These are phyloP conservation scores for Talaromyces amestolkiae DNA, from an alignment of 2,329 filamentous ascomycete genomes.

Conservation along the genomic window DNA sequence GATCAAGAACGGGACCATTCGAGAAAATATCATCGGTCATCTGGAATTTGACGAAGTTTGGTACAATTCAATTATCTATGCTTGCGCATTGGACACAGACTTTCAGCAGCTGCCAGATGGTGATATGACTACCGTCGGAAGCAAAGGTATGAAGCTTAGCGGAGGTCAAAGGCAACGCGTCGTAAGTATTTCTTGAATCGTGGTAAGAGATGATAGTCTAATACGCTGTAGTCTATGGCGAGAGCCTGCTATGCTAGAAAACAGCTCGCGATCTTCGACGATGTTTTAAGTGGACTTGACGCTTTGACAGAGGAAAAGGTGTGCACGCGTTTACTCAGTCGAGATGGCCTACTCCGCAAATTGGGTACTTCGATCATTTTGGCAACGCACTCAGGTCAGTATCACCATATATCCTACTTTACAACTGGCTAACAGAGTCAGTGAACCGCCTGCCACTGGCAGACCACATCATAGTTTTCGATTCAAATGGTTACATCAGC, in stretches of 20 bases:
- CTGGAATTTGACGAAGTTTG: not conserved
- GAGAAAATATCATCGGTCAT: not conserved
- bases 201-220: slow-evolving; percentile 12
- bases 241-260: slow-evolving; percentile 50
- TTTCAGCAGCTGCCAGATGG: not conserved
- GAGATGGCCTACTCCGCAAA: slow-evolving; percentile 8
- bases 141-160: slow-evolving; percentile 51
- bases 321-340: slow-evolving; percentile 9
- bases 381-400: slow-evolving; percentile 12
- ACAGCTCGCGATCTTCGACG: slow-evolving; percentile 14
- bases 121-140: slow-evolving; percentile 38
- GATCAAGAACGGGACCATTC: not conserved
- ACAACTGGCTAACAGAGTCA: slow-evolving; percentile 9
- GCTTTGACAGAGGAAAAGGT: slow-evolving; percentile 9
- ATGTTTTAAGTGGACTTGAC: slow-evolving; percentile 18
- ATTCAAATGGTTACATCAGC: slow-evolving; percentile 35
- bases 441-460: slow-evolving; percentile 41
- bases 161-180: slow-evolving; percentile 55
- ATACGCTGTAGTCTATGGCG: slow-evolving; percentile 30
- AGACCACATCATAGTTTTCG: slow-evolving; percentile 44
- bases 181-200: slow-evolving; percentile 23
- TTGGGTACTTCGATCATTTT: slow-evolving; percentile 6
- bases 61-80: not conserved
- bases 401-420: not conserved
- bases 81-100: not conserved